Conservation (phyloP, 164 flowering plant species). For the Cinnamomum chago region DNA sequence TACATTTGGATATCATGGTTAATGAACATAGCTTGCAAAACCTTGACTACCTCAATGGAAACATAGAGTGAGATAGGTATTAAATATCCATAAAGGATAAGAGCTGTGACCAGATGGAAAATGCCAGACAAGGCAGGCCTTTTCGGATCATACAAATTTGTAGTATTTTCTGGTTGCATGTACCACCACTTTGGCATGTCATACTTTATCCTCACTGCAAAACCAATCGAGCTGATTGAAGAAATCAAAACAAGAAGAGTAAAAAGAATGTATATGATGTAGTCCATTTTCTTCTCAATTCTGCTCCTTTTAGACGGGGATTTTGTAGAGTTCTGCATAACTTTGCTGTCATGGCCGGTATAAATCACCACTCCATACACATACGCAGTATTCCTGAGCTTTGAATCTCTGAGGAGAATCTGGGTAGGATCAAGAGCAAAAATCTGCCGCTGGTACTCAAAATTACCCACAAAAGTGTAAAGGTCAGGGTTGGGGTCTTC, state of each 20-base stretch:
- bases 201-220: constrained; percentile 48
- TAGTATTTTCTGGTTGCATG: constrained; percentile 54
- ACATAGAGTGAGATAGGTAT: constrained; percentile 86
- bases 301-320: constrained; percentile 85
- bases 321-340: constrained; percentile 69
- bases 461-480: constrained; percentile 66
- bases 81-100: constrained; percentile 68
- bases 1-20: constrained; percentile 74
- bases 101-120: constrained; percentile 66
- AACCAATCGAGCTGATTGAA: constrained; percentile 58
- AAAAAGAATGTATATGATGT: constrained; percentile 59
- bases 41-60: constrained; percentile 82
- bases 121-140: constrained; percentile 51
- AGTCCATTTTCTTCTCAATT: constrained; percentile 69
- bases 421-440: constrained; percentile 62
- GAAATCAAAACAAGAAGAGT: constrained; percentile 49
- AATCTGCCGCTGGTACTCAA: constrained; percentile 46
- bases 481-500: constrained; percentile 87
- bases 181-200: constrained; percentile 68
- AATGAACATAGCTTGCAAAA: constrained; percentile 75
- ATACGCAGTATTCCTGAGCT: constrained; percentile 69
- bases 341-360: constrained; percentile 82
- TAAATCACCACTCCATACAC: constrained; percentile 74
- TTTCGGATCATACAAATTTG: constrained; percentile 44
- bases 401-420: constrained; percentile 76